Conservation (phyloP, 2,329 filamentous ascomycete species). For the Fusarium scirpi region DNA sequence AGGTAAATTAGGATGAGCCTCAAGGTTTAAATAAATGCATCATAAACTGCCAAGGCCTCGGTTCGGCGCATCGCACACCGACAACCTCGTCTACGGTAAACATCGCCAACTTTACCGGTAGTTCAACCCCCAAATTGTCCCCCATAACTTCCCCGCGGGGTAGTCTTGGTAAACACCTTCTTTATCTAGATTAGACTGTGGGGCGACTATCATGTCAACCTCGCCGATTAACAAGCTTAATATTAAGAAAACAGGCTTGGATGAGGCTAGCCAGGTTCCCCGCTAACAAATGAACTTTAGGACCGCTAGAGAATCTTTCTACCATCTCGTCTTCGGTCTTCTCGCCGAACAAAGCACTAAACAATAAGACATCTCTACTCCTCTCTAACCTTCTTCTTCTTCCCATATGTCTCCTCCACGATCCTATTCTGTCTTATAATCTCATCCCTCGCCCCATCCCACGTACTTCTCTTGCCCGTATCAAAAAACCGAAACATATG, state of each 20-base stretch:
- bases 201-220: background rate
- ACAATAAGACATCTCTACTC: background rate
- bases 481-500: constrained; percentile 57
- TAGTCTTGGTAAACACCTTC: background rate
- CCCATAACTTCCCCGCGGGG: constrained; percentile 14
- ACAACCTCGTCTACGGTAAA: constrained; percentile 6
- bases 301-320: too few species aligned
- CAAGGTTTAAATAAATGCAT: constrained; percentile 2
- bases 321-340: background rate
- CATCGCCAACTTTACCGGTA: constrained; percentile 2
- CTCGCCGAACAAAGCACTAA: background rate
- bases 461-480: constrained; percentile 54
- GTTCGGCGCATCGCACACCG: constrained; percentile 19
- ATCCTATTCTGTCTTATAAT: constrained; percentile 28
- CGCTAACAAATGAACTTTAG: background rate
- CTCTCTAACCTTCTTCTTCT: background rate
- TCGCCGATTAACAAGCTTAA: constrained; percentile 16
- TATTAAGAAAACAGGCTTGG: constrained; percentile 1
- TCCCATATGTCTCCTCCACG: constrained; percentile 5
- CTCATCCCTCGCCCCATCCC: constrained; percentile 53
- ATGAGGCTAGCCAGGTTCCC: background rate
- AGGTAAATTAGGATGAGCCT: background rate
- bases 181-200: constrained; percentile 3
- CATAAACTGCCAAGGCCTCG: constrained; percentile 16
- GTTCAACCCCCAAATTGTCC: background rate